Base-by-base conservation (phyloP, 345 rosid species). In the Acer saccharum region DNA sequence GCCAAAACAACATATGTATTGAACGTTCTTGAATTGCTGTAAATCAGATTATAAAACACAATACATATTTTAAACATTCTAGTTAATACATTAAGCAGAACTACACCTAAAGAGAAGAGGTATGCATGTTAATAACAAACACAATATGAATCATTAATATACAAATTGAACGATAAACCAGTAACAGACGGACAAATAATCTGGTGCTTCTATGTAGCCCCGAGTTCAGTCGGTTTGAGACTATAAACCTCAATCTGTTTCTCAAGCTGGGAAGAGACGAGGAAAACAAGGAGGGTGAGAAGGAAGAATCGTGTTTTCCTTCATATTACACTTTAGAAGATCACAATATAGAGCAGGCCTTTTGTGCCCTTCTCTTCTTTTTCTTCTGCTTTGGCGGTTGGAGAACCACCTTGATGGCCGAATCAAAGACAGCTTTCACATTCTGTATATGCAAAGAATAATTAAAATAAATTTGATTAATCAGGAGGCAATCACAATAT, bases 381-480 rank as follows among this genome's bases (percentile, higher is more conserved):
- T 77, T 92, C 87, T 86, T 92, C 81, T 81, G 86, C 82, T 92
- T 94, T 6, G 98, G 93, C 0, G 98, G 98, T 86, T 92, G 97
- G 67, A 94, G 94, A 78, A 92, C 97, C 55, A 92, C 90, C 82
- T 88, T 90, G 79, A 94, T 94, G 71, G 98, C 98, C 12, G 93
- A 90, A 78, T 94, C 97, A 65, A 94, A 94, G 55, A 94, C 98
- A 29, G 86, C 90, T 85, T 94, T 94, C 82, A 94, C 93, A 64
- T 92, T 92, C 98, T 94, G 93, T 75, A 63, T 64, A 39, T 69
- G 18, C 58, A 80, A 60, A 50, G 55, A 39, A 75, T 60, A 62
- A 72, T 79, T 64, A 48, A 65, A 72, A 50, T 1, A 69, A 54
- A 48, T 57, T 61, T 25, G 20, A 17, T 72, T 58, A 73, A 61